phyloP scores from a whole-genome alignment of 78 protist species.

The Dictyostelium capitatum region DNA sequence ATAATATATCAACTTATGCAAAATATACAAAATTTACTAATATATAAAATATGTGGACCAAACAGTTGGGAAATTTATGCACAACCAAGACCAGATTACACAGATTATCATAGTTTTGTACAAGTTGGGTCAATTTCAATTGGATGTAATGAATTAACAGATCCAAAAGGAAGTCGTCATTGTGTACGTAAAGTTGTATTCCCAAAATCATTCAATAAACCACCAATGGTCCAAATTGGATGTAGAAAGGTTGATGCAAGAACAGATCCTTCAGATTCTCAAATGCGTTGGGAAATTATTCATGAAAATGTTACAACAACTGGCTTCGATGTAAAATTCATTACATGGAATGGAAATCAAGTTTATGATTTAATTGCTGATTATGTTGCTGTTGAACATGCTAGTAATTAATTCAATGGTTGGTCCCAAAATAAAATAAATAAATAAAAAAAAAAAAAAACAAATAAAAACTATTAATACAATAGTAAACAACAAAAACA shows the following conservation, averaged over 20 bases:
- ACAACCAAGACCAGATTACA: neutral
- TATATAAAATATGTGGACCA: neutral
- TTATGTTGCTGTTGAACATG: constrained; percentile 15
- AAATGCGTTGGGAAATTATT: constrained; percentile 17
- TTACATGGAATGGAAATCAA: neutral
- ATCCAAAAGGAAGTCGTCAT: neutral
- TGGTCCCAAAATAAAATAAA: too few species aligned
- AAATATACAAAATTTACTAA: neutral
- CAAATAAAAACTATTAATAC: too few species aligned
- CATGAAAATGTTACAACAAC: neutral
- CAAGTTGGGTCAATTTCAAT: constrained; percentile 10
- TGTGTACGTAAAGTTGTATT: neutral
- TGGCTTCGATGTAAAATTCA: constrained; percentile 7
- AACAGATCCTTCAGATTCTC: neutral
- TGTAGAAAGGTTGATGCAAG: neutral
- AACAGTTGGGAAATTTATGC: constrained; percentile 28
- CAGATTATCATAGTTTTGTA: neutral
- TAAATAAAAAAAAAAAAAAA: too few species aligned
- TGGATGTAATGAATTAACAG: constrained; percentile 11
- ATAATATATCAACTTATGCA: neutral
- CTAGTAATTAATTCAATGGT: neutral
- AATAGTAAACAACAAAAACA: too few species aligned
- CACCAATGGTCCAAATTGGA: constrained; percentile 14
- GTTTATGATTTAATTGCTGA: constrained; percentile 16
- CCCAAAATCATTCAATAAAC: neutral